These are phyloP conservation scores for Pinus tabuliformis DNA, from an alignment of 75 land plant species.

Conservation along the genomic window DNA sequence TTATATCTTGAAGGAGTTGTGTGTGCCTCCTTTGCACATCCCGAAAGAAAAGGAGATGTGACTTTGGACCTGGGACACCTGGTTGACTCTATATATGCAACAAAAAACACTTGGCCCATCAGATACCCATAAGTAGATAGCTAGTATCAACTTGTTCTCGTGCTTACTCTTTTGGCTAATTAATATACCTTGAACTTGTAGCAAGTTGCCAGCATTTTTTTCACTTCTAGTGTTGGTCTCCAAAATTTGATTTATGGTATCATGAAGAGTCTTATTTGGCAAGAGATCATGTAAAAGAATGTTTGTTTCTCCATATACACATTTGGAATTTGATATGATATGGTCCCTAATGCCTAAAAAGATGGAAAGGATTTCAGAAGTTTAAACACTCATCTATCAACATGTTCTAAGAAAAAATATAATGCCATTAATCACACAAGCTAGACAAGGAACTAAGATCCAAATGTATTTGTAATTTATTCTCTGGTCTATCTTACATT, in stretches of 20 bases:
- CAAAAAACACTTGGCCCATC: neutral
- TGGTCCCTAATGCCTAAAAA: constrained; percentile 72
- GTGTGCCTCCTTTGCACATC: constrained; percentile 33
- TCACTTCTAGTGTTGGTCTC: constrained; percentile 80
- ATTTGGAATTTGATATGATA: constrained; percentile 65
- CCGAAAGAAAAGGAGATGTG: constrained; percentile 54
- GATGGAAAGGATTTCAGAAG: neutral
- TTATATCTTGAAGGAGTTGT: constrained; percentile 17
- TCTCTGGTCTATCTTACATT: constrained; percentile 34
- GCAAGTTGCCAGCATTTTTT: constrained; percentile 71
- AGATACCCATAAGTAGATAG: neutral
- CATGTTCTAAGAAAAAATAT: neutral
- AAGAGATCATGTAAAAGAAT: constrained; percentile 82
- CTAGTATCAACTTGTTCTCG: neutral
- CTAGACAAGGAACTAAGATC: neutral
- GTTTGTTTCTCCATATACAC: constrained; percentile 81
- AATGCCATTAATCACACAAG: neutral
- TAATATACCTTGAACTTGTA: constrained; percentile 63
- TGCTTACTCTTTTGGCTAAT: too few species aligned
- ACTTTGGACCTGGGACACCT: constrained; percentile 42
- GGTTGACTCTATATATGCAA: constrained; percentile 77
- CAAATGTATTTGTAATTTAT: neutral
- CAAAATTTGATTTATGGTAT: constrained; percentile 63
- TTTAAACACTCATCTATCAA: neutral
- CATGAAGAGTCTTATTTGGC: constrained; percentile 78